phyloP scores from a whole-genome alignment of 192 early-diverging fungal species.

The Chytriomyces sp. region DNA sequence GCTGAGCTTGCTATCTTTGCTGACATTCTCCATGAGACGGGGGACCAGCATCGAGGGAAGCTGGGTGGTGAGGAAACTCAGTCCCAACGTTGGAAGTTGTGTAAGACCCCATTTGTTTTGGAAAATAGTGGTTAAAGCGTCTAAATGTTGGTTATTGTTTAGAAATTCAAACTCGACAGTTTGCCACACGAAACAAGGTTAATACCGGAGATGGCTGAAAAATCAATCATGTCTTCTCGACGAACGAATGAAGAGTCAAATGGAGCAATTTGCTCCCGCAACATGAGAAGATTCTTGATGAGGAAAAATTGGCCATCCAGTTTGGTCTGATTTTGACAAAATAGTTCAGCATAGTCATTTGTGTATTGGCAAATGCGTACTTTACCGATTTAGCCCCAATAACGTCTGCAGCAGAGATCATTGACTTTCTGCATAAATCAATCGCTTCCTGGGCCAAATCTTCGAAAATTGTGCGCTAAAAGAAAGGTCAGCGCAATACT shows the following conservation, averaged over 20 bases:
- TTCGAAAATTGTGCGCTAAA: slow-evolving; percentile 75
- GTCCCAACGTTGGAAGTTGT: slow-evolving; percentile 33
- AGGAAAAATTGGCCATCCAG: slow-evolving; percentile 81
- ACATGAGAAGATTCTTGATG: slow-evolving; percentile 84
- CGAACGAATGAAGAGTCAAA: slow-evolving; percentile 78
- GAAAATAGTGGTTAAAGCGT: slow-evolving; percentile 40
- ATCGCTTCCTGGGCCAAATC: slow-evolving; percentile 87
- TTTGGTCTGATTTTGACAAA: slow-evolving; percentile 43
- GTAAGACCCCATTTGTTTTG: slow-evolving; percentile 38
- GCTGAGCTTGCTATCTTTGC: slow-evolving; percentile 29
- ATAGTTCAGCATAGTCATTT: not conserved
- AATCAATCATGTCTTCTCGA: slow-evolving; percentile 71
- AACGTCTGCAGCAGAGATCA: slow-evolving; percentile 56
- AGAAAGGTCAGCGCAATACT: slow-evolving; percentile 10
- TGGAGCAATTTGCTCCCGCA: slow-evolving; percentile 79
- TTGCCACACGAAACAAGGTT: not conserved
- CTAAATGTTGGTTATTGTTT: slow-evolving; percentile 12
- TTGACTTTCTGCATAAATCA: slow-evolving; percentile 65
- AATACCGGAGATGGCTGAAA: slow-evolving; percentile 62
- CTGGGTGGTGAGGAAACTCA: slow-evolving; percentile 38
- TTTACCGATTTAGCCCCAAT: slow-evolving; percentile 59
- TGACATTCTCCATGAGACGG: slow-evolving; percentile 52
- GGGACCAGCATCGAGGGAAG: slow-evolving; percentile 49
- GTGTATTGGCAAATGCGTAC: not conserved
- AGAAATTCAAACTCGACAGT: too few species aligned